phyloP scores from a whole-genome alignment of 2,329 filamentous ascomycete species.

The Cladosporium sp. region DNA sequence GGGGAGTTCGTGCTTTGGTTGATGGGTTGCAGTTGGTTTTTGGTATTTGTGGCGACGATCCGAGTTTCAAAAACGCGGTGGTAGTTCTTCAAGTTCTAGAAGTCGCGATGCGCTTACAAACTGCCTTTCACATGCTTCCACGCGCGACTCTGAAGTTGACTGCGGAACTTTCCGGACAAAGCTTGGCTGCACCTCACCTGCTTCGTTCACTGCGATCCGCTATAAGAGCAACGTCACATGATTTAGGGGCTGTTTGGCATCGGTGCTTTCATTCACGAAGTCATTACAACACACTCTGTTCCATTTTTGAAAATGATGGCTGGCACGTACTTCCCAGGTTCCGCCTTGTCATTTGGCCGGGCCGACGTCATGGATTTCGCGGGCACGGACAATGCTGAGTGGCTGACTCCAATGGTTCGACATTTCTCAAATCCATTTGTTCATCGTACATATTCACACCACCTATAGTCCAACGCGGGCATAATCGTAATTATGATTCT shows the following conservation, averaged over 20 bases:
- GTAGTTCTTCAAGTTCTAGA: background rate
- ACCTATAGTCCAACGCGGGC: background rate
- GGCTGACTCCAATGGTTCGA: slow-evolving; percentile 3
- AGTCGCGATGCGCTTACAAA: slow-evolving; percentile 6
- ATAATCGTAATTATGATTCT: slow-evolving; percentile 59
- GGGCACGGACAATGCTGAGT: slow-evolving; percentile 7
- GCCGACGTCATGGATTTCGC: slow-evolving; percentile 8
- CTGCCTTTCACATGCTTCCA: slow-evolving; percentile 2
- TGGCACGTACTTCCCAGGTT: background rate
- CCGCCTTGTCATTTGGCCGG: slow-evolving; percentile 1
- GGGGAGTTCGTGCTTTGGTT: background rate
- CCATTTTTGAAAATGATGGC: background rate
- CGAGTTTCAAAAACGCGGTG: no score
- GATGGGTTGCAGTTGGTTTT: background rate
- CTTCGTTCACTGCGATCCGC: background rate
- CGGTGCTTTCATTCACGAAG: no score
- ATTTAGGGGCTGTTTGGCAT: no score
- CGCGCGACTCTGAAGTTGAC: background rate
- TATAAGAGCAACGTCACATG: background rate
- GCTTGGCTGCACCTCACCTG: slow-evolving; percentile 5
- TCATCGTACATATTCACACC: background rate
- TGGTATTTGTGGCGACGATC: background rate
- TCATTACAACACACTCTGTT: no score
- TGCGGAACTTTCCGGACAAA: background rate
- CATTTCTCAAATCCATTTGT: background rate